These are phyloP conservation scores for Aspergillus japonicus DNA, from an alignment of 2,329 filamentous ascomycete species.

Conservation along the genomic window DNA sequence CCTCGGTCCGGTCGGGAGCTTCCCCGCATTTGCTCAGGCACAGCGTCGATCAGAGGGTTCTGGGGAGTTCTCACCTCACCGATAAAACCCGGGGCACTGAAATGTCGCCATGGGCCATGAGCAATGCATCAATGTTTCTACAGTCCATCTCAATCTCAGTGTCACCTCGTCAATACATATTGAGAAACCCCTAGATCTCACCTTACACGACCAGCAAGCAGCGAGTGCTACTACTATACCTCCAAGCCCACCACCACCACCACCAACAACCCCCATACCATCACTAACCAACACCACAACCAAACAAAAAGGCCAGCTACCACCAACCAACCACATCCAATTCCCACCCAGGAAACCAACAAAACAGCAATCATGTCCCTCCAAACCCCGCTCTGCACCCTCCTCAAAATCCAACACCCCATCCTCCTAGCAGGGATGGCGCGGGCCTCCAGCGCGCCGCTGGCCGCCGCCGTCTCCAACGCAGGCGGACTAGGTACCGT, in stretches of 20 bases:
- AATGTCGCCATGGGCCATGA: background rate
- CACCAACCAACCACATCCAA: background rate
- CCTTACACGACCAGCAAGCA: no score
- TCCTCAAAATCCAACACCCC: slow-evolving; percentile 82
- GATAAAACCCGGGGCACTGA: background rate
- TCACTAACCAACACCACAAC: background rate
- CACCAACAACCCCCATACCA: background rate
- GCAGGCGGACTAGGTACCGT: slow-evolving; percentile 74
- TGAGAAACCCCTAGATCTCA: no score
- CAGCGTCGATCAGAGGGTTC: background rate
- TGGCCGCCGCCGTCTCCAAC: slow-evolving; percentile 85
- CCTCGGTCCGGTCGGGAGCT: background rate
- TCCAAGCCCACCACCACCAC: no score
- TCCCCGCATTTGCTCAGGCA: slow-evolving; percentile 11
- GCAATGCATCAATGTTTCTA: background rate
- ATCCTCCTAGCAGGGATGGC: slow-evolving; percentile 95
- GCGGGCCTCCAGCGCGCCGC: slow-evolving; percentile 70
- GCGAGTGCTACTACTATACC: no score
- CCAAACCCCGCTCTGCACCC: slow-evolving; percentile 71
- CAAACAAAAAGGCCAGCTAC: background rate
- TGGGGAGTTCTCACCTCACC: background rate
- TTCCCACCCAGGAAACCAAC: background rate
- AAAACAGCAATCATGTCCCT: slow-evolving; percentile 51
- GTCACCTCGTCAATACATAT: no score
- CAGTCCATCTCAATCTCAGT: background rate